Percentiles rank a stretch among this genome's conserved stretches.
Evolutionary conservation across 768 basidiomycete species (phyloP).

Genomic region (Mycena capillaripes): DNA sequence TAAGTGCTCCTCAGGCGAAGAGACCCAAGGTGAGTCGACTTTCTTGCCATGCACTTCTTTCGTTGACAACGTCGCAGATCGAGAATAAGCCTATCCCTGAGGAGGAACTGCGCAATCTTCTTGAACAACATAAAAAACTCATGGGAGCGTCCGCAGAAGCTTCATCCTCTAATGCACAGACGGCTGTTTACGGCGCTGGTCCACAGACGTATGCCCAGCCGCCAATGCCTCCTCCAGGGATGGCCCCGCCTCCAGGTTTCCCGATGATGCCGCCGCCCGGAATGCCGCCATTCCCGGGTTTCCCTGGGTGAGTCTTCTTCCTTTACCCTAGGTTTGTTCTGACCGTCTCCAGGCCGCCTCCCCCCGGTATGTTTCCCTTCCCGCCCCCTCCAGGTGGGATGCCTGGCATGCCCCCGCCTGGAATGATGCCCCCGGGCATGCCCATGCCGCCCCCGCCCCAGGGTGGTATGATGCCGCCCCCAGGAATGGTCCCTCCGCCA

Average conservation of each 20-base stretch:
- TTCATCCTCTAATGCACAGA: conserved; percentile 52
- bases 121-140: conserved; percentile 91
- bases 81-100: conserved; percentile 85
- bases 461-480: conserved; percentile 53
- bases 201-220: conserved; percentile 78
- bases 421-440: conserved; percentile 65
- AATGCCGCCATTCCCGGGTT: conserved; percentile 43
- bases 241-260: conserved; percentile 33
- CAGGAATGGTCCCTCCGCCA: conserved; percentile 49
- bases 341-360: conserved; percentile 7
- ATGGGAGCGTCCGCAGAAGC: conserved; percentile 76
- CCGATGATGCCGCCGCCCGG: conserved; percentile 46
- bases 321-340: neutral
- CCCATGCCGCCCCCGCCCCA: conserved; percentile 46
- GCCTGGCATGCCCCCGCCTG: conserved; percentile 49
- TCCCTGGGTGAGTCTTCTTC: conserved; percentile 26
- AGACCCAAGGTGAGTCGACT: conserved; percentile 66
- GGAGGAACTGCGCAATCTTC: conserved; percentile 86
- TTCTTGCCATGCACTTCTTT: neutral
- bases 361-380: conserved; percentile 59
- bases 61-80: conserved; percentile 42
- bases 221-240: conserved; percentile 50
- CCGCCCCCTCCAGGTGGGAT: conserved; percentile 66
- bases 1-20: conserved; percentile 85
- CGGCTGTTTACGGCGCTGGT: conserved; percentile 78